Conservation (phyloP, 306 rosid genomes). For the Mimosa bimucronata region DNA sequence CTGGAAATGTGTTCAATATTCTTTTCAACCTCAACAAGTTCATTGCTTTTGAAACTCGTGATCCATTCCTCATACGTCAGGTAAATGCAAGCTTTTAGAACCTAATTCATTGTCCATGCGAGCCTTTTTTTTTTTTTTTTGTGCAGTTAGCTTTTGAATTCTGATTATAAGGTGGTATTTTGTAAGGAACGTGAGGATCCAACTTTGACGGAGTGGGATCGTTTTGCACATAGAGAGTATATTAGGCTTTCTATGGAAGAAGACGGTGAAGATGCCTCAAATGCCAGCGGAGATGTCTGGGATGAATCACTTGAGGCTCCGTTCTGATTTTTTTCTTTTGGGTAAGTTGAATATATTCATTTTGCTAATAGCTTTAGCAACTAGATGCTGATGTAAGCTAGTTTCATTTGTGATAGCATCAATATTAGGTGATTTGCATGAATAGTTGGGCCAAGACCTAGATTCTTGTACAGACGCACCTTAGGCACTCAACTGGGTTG, state of each 20-base stretch:
- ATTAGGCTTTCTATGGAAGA: constrained; percentile 99
- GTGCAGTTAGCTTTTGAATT: constrained; percentile 34
- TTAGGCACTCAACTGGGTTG: neutral
- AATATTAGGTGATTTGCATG: neutral
- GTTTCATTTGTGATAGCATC: constrained; percentile 3
- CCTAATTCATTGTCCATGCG: constrained; percentile 21
- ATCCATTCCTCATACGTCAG: constrained; percentile 98
- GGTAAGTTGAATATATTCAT: constrained; percentile 45
- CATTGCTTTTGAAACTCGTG: constrained; percentile 96
- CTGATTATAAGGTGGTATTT: constrained; percentile 38
- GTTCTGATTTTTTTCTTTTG: constrained; percentile 53
- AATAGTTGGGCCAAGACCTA: neutral
- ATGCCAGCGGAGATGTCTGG: constrained; percentile 99
- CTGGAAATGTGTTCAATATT: constrained; percentile 94
- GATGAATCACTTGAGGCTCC: constrained; percentile 99
- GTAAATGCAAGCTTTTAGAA: constrained; percentile 46
- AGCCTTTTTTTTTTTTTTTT: constrained; percentile 31
- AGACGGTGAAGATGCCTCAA: constrained; percentile 98
- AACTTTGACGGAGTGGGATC: constrained; percentile 98
- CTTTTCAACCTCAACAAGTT: constrained; percentile 98
- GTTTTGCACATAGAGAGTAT: constrained; percentile 98
- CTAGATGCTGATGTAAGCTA: constrained; percentile 4
- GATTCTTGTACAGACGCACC: constrained; percentile 3
- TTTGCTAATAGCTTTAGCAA: constrained; percentile 18
- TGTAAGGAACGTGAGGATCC: constrained; percentile 98